phyloP scores from a whole-genome alignment of 164 flowering plant species.

The Sextonia rubra region DNA sequence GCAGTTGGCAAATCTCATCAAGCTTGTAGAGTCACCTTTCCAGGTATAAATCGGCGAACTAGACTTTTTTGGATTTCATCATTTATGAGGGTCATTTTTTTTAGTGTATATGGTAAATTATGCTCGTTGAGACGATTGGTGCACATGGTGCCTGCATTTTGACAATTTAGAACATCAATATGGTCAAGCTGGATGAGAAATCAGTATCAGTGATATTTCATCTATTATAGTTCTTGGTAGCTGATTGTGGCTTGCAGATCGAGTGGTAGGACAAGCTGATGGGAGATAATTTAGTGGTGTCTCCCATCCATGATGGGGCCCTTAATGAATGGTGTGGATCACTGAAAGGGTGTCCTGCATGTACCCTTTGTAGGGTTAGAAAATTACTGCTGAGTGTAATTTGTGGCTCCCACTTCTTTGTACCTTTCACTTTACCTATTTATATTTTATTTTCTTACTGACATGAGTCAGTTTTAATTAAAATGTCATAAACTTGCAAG shows the following conservation, averaged over 20 bases:
- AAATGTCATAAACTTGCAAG: not conserved
- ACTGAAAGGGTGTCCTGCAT: not conserved
- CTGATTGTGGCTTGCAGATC: not conserved
- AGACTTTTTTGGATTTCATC: not conserved
- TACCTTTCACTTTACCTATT: too few species aligned
- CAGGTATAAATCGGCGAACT: constrained; percentile 46
- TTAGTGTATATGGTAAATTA: not conserved
- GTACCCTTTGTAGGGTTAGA: not conserved
- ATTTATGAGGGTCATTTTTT: not conserved
- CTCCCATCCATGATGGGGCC: not conserved
- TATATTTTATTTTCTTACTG: too few species aligned
- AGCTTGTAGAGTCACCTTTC: constrained; percentile 70
- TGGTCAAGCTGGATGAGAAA: not conserved
- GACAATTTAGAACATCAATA: not conserved
- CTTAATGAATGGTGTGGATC: not conserved
- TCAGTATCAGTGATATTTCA: not conserved
- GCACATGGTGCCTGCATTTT: not conserved
- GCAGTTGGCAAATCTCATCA: constrained; percentile 71
- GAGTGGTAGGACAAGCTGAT: not conserved
- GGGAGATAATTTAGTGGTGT: not conserved
- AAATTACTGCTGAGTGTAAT: too few species aligned
- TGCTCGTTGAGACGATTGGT: not conserved
- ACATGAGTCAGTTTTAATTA: too few species aligned
- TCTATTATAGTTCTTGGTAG: not conserved
- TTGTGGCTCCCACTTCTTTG: not conserved